A percentile compares a stretch with the other conserved stretches of the same genome.
Conservation (phyloP, 148 eudicot genomes). For the Cornus kousa region DNA sequence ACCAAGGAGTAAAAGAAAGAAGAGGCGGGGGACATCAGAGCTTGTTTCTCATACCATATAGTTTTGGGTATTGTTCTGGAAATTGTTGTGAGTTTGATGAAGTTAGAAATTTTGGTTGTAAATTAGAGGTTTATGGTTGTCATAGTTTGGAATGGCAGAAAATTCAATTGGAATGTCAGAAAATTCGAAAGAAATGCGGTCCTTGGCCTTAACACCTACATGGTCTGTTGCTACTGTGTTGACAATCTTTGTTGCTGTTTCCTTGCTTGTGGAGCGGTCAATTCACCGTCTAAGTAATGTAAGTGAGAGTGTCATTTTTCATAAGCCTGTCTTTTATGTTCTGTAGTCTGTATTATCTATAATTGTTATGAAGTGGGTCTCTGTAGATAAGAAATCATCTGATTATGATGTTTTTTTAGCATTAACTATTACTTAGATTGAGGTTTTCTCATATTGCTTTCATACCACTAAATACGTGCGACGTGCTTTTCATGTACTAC, state of each 20-base stretch:
- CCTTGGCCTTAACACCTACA: conserved; percentile 93
- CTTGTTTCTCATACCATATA: neutral
- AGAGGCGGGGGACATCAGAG: neutral
- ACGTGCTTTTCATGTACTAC: neutral
- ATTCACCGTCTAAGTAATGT: conserved; percentile 76
- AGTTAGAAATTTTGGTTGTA: neutral
- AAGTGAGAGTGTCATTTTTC: conserved; percentile 24
- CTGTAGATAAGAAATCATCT: neutral
- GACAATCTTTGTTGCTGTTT: conserved; percentile 83
- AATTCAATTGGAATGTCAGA: conserved; percentile 38
- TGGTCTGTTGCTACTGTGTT: conserved; percentile 96
- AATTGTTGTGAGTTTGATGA: neutral
- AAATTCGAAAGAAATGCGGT: conserved; percentile 46
- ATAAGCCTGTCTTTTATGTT: neutral
- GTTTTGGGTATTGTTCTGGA: too few species aligned
- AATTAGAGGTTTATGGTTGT: neutral
- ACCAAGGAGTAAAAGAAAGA: neutral
- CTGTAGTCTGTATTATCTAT: neutral
- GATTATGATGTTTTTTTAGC: neutral
- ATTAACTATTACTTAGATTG: neutral
- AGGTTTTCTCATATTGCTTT: neutral
- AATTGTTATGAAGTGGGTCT: neutral
- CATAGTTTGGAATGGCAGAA: neutral
- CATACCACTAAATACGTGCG: neutral
- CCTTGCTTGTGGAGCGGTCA: conserved; percentile 84